Conservation (phyloP, 257 asterid genomes). For the Solanum gracilifrons region DNA sequence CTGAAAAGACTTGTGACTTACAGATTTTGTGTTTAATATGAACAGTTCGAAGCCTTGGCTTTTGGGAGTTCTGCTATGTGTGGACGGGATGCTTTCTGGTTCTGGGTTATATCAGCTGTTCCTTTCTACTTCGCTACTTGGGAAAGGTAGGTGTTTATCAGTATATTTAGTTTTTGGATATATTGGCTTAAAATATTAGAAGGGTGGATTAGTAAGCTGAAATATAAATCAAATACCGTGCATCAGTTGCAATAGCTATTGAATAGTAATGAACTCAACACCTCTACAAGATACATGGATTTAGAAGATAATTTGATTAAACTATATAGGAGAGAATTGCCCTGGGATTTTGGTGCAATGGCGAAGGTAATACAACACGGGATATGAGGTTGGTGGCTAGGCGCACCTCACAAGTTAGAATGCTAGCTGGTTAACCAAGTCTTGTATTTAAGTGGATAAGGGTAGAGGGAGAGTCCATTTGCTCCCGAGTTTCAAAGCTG, state of each 20-base stretch:
- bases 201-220: neutral
- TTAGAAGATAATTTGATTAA: neutral
- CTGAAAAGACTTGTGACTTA: slow-evolving; percentile 3
- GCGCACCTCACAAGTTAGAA: neutral
- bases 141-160: slow-evolving; percentile 58
- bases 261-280: neutral
- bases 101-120: slow-evolving; percentile 84
- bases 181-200: neutral
- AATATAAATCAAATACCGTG: neutral
- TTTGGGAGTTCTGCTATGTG: slow-evolving; percentile 92
- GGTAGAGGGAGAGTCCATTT: neutral
- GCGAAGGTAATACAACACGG: neutral
- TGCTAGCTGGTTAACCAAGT: neutral
- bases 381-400: neutral
- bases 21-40: slow-evolving; percentile 3
- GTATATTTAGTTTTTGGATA: neutral
- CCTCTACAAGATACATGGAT: neutral
- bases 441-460: neutral
- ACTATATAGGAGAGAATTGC: neutral
- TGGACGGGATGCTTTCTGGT: slow-evolving; percentile 68
- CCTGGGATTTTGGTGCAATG: neutral
- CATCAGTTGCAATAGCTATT: neutral
- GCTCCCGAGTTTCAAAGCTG: neutral
- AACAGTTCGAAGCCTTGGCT: slow-evolving; percentile 76
- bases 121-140: slow-evolving; percentile 84